Conservation (phyloP, 371 early-diverging fungal species). For the Lichtheimia corymbifera region DNA sequence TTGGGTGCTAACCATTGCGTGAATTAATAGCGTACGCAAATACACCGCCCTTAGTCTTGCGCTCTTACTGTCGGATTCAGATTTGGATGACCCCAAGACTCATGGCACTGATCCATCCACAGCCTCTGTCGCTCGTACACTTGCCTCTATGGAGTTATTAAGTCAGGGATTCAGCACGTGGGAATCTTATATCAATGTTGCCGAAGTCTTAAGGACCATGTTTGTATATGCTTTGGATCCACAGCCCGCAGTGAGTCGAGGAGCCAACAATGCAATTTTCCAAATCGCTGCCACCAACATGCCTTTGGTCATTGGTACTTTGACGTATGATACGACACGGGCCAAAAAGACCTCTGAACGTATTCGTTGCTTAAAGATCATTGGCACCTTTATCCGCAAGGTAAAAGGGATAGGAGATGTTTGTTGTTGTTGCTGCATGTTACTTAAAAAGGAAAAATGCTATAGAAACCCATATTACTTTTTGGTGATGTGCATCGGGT, state of each 20-base stretch:
- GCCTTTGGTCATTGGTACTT: constrained; percentile 70
- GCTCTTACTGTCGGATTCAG: constrained; percentile 49
- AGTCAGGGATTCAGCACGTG: constrained; percentile 78
- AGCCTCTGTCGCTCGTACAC: constrained; percentile 57
- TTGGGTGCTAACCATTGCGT: no score
- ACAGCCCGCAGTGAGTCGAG: constrained; percentile 43
- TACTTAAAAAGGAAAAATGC: not conserved
- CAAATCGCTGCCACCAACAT: constrained; percentile 71
- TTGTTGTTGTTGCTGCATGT: constrained; percentile 4
- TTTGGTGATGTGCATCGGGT: constrained; percentile 64
- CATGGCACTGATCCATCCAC: constrained; percentile 39
- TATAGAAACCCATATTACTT: constrained; percentile 67
- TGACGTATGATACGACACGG: constrained; percentile 77
- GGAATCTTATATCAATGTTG: constrained; percentile 78
- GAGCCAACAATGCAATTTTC: constrained; percentile 75
- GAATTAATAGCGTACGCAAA: constrained; percentile 40
- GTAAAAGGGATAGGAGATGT: constrained; percentile 22
- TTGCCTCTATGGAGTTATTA: constrained; percentile 75
- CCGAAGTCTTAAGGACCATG: constrained; percentile 68
- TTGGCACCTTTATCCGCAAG: constrained; percentile 76
- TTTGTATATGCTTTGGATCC: constrained; percentile 58
- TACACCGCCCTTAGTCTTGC: constrained; percentile 62
- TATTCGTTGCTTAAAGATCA: constrained; percentile 62
- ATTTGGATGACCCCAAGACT: constrained; percentile 28
- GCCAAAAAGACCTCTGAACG: constrained; percentile 61